Percentiles rank a stretch among this genome's conserved stretches.
These are phyloP conservation scores for Physcia stellaris DNA, from an alignment of 495 filamentous ascomycete species.

Conservation along the genomic window DNA sequence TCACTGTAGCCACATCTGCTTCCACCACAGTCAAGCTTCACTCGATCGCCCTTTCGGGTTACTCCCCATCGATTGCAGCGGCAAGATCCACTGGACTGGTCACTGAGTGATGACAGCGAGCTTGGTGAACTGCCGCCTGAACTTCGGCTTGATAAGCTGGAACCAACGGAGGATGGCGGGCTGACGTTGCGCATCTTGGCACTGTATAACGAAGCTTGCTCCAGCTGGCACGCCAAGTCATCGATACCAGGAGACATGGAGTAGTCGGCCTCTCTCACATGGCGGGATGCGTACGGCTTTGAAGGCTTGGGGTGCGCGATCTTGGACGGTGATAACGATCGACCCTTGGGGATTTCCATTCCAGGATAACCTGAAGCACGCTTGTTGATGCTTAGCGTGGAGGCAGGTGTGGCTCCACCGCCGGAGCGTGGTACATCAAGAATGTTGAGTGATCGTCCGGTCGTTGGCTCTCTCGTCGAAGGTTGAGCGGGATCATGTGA, in stretches of 20 bases:
- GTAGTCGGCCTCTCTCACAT: slow-evolving; percentile 71
- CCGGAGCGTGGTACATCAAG: slow-evolving; percentile 45
- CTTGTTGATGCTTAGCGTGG: slow-evolving; percentile 6
- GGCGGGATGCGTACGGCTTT: slow-evolving; percentile 69
- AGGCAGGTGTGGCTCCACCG: slow-evolving; percentile 11
- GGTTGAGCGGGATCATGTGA: slow-evolving; percentile 89
- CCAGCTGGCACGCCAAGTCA: slow-evolving; percentile 60
- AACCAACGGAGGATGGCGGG: slow-evolving; percentile 61
- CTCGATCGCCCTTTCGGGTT: slow-evolving; percentile 77
- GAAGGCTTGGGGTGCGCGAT: slow-evolving; percentile 84
- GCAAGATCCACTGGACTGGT: slow-evolving; percentile 56
- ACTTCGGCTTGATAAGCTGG: slow-evolving; percentile 62
- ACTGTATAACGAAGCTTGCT: slow-evolving; percentile 51
- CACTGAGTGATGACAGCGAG: slow-evolving; percentile 59
- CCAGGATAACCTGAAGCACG: slow-evolving; percentile 21
- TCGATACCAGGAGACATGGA: slow-evolving; percentile 50
- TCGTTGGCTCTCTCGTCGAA: slow-evolving; percentile 89
- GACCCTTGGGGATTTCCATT: slow-evolving; percentile 67
- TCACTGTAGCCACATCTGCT: slow-evolving; percentile 67
- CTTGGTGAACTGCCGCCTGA: slow-evolving; percentile 55
- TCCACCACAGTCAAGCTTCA: slow-evolving; percentile 91
- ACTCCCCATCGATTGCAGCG: slow-evolving; percentile 92
- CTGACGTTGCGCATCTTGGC: slow-evolving; percentile 43
- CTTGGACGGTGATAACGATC: slow-evolving; percentile 71
- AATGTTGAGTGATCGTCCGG: slow-evolving; percentile 82